Conservation (phyloP, 768 basidiomycete species). For the Lyophyllum shimeji region DNA sequence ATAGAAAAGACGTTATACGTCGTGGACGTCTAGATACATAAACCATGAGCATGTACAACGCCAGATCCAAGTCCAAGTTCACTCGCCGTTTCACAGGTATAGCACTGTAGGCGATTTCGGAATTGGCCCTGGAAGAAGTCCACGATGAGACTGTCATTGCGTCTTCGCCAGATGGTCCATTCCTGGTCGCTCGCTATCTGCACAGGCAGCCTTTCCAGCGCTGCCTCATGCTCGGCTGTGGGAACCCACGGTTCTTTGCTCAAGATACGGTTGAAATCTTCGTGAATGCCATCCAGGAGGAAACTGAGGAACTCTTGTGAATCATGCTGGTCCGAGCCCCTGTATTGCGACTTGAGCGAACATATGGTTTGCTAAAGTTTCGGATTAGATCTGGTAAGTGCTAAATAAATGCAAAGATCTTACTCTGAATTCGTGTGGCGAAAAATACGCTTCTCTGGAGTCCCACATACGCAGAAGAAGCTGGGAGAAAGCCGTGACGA, state of each 20-base stretch:
- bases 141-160: constrained; percentile 92
- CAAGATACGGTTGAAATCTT: constrained; percentile 83
- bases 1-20: constrained; percentile 98
- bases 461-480: constrained; percentile 88
- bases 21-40: constrained; percentile 76
- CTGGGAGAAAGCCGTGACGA: constrained; percentile 81
- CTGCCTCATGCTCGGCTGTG: constrained; percentile 81
- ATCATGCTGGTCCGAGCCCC: constrained; percentile 90
- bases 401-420: constrained; percentile 20
- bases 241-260: constrained; percentile 62
- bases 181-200: constrained; percentile 91
- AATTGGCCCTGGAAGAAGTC: constrained; percentile 99
- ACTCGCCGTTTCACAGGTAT: constrained; percentile 84
- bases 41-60: neutral
- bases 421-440: constrained; percentile 84
- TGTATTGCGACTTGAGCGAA: constrained; percentile 70
- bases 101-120: constrained; percentile 82
- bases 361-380: constrained; percentile 36
- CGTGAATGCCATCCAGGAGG: constrained; percentile 89
- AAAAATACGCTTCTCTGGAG: constrained; percentile 78
- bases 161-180: constrained; percentile 86
- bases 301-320: constrained; percentile 97
- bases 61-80: neutral
- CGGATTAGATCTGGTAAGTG: neutral
- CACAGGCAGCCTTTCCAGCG: constrained; percentile 81